These are phyloP conservation scores for Helianthus annuus DNA, from an alignment of 129 eudicot species.

Conservation along the genomic window DNA sequence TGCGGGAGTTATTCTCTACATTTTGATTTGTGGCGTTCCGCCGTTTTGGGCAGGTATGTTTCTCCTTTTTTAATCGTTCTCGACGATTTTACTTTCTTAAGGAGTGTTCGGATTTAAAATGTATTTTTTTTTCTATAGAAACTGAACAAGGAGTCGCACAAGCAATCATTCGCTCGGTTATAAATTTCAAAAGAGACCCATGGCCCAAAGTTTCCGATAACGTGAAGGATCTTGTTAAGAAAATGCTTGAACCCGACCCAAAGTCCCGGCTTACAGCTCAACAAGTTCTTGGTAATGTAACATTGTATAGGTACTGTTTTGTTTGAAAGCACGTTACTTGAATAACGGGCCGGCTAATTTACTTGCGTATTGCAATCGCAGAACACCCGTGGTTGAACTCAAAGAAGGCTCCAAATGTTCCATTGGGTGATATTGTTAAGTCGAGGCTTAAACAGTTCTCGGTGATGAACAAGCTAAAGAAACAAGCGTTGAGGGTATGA, in stretches of 20 bases:
- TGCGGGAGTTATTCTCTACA: conserved; percentile 84
- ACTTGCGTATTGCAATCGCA: conserved; percentile 31
- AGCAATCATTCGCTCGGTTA: conserved; percentile 77
- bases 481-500: conserved; percentile 70
- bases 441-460: conserved; percentile 82
- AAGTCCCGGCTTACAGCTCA: conserved; percentile 75
- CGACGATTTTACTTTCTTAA: not conserved
- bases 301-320: conserved; percentile 28
- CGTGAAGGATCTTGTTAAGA: conserved; percentile 93
- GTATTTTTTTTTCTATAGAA: conserved; percentile 33
- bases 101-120: not conserved
- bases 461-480: conserved; percentile 84
- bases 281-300: conserved; percentile 73
- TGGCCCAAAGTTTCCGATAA: conserved; percentile 89
- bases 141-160: conserved; percentile 94
- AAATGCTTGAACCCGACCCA: conserved; percentile 94
- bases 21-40: conserved; percentile 86
- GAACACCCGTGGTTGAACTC: conserved; percentile 80
- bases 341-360: conserved; percentile 18
- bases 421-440: conserved; percentile 79
- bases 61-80: not conserved
- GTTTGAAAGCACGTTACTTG: not conserved
- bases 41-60: conserved; percentile 89
- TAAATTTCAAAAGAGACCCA: conserved; percentile 84
- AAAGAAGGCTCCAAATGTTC: conserved; percentile 73